Base-by-base conservation (phyloP, 257 asterid species). In the Jaltomata sinuosa region DNA sequence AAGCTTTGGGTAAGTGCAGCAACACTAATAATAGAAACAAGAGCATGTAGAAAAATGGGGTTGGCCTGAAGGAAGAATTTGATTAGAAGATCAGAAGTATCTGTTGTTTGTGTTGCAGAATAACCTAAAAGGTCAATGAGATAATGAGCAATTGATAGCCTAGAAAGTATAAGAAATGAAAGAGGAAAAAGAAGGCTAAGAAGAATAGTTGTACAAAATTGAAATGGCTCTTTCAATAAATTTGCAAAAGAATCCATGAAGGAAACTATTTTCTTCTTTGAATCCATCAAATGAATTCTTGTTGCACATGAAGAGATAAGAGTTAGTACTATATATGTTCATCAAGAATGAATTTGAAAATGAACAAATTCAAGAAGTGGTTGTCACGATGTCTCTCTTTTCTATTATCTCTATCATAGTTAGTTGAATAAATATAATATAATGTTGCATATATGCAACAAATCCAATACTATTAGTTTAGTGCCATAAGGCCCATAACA, bases 121-220 rank as follows among this genome's bases (percentile, higher is more conserved):
- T 77, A 38, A 2, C 86, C 89, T 15, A 88, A 64, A 69, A 88
- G 85, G 31, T 93, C 49, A 68, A 91, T 80, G 81, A 91, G 91
- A 89, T 89, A 90, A 34, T 86, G 88, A 2, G 93, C 92, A 31
- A 90, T 85, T 83, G 98, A 87, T 79, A 93, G 87, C 57, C 96
- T 90, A 71, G 95, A 88, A 68, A 92, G 92, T 89, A 93, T 90
- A 88, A 94, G 97, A 85, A 92, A 93, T 0, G 98, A 92, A 77
- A 94, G 93, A 52, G 98, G 98, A 83, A 93, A 94, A 86, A 93
- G 94, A 84, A 94, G 97, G 82, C 93, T 87, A 83, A 94, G 96
- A 55, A 95, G 91, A 79, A 90, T 84, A 59, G 86, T 85, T 18
- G 97, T 88, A 31, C 92, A 72, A 31, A 92, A 87, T 31, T 84